phyloP scores from a whole-genome alignment of 176 grass and related monocot genomes.

The Cymbopogon citratus region DNA sequence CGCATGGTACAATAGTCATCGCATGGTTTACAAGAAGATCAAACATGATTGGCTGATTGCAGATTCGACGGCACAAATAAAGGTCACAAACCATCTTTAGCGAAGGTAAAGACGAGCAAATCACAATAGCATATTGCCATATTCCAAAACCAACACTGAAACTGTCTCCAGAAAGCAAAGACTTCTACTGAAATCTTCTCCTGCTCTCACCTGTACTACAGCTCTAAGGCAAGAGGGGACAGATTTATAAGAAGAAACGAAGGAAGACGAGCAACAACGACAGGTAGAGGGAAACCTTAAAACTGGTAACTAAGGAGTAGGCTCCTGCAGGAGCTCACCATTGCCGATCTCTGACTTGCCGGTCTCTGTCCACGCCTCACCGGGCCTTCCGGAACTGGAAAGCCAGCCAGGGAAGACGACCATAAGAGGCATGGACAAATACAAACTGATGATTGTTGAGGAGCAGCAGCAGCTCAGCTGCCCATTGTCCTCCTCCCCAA shows the following conservation, averaged over 20 bases:
- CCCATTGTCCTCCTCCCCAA: slow-evolving; percentile 1
- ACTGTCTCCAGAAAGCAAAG: background rate
- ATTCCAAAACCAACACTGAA: background rate
- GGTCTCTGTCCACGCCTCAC: slow-evolving; percentile 25
- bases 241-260: background rate
- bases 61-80: background rate
- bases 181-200: background rate
- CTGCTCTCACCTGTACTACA: background rate
- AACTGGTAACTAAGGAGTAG: slow-evolving; percentile 18
- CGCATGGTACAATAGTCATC: background rate
- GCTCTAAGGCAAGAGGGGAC: background rate
- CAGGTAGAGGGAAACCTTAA: background rate
- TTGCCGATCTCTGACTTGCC: slow-evolving; percentile 40
- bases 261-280: background rate
- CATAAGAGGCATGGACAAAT: slow-evolving; percentile 22
- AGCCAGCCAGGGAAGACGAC: slow-evolving; percentile 18
- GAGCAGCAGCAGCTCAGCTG: slow-evolving; percentile 11
- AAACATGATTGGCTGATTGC: too few relatives aligned
- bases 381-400: slow-evolving; percentile 15
- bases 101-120: background rate
- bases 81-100: background rate
- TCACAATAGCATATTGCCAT: background rate
- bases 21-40: too few relatives aligned
- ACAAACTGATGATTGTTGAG: slow-evolving; percentile 27
- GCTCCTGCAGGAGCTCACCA: slow-evolving; percentile 31